These are phyloP conservation scores for Sergeia podlipaevii DNA, from an alignment of 208 protist species.

Conservation along the genomic window DNA sequence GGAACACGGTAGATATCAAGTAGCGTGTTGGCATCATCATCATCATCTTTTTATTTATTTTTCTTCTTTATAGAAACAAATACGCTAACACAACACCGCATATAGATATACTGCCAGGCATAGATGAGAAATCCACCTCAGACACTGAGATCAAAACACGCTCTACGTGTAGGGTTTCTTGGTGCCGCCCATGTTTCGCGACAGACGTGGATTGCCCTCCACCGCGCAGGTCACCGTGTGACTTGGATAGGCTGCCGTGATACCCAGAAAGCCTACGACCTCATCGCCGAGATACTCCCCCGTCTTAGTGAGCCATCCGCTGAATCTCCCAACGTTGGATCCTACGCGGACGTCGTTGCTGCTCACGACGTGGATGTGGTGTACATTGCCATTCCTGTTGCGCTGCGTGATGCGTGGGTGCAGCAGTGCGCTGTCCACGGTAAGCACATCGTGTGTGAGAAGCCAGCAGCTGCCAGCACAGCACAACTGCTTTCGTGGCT, in stretches of 20 bases:
- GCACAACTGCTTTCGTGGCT: slow-evolving; percentile 47
- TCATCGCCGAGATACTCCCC: slow-evolving; percentile 17
- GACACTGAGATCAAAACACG: slow-evolving; percentile 8
- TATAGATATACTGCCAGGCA: too few species aligned
- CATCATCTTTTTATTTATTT: background rate
- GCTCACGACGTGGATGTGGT: slow-evolving; percentile 55
- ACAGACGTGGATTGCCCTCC: slow-evolving; percentile 36
- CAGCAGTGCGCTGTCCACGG: slow-evolving; percentile 39
- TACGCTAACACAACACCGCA: background rate
- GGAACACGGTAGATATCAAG: too few species aligned
- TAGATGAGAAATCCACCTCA: slow-evolving; percentile 1
- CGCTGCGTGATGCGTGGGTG: slow-evolving; percentile 46
- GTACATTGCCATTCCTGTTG: slow-evolving; percentile 61
- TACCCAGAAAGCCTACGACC: slow-evolving; percentile 8
- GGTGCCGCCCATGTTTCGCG: slow-evolving; percentile 30
- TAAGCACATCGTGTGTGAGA: slow-evolving; percentile 75
- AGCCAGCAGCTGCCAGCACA: slow-evolving; percentile 33
- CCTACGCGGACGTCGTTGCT: slow-evolving; percentile 53
- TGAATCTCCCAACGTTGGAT: slow-evolving; percentile 19
- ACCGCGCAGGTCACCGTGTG: slow-evolving; percentile 35
- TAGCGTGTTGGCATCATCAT: too few species aligned
- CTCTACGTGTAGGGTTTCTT: slow-evolving; percentile 46
- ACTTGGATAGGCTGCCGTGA: slow-evolving; percentile 46
- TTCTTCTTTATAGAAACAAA: background rate
- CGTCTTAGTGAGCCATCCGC: slow-evolving; percentile 8